phyloP scores from a whole-genome alignment of 1,139 yeast species.

The Geotrichum carabidarum region DNA sequence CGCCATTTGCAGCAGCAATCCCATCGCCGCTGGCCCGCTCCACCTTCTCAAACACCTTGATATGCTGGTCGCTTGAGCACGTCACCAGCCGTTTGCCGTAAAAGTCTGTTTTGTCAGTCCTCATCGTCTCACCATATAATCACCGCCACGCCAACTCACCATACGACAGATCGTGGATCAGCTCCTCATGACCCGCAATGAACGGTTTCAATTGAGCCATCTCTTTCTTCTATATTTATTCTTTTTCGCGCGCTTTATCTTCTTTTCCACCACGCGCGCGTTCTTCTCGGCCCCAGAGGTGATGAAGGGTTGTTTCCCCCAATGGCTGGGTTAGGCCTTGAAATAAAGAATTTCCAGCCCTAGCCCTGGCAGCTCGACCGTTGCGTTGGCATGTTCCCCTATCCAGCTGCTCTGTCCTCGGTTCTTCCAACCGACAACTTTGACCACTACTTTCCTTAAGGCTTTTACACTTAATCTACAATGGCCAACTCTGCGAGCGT shows the following conservation, averaged over 20 bases:
- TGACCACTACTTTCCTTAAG: neutral
- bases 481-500: slow-evolving; percentile 1
- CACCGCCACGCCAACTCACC: slow-evolving; percentile 30
- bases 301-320: no score
- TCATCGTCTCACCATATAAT: no score
- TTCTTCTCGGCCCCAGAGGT: no score
- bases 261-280: no score
- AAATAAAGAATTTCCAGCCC: neutral
- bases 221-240: no score
- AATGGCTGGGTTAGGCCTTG: neutral
- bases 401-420: neutral
- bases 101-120: slow-evolving; percentile 39
- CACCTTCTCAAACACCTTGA: slow-evolving; percentile 76
- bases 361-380: neutral
- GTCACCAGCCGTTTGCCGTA: slow-evolving; percentile 89
- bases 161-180: slow-evolving; percentile 81
- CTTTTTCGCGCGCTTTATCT: no score
- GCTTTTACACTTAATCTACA: neutral
- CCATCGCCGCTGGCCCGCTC: slow-evolving; percentile 25
- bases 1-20: neutral
- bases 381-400: neutral
- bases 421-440: neutral
- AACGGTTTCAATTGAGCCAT: slow-evolving; percentile 51
- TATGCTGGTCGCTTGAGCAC: slow-evolving; percentile 86
- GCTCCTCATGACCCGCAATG: slow-evolving; percentile 84